Evolutionary conservation across 306 rosid genomes (phyloP).

Genomic region (Quillaja saponaria): DNA sequence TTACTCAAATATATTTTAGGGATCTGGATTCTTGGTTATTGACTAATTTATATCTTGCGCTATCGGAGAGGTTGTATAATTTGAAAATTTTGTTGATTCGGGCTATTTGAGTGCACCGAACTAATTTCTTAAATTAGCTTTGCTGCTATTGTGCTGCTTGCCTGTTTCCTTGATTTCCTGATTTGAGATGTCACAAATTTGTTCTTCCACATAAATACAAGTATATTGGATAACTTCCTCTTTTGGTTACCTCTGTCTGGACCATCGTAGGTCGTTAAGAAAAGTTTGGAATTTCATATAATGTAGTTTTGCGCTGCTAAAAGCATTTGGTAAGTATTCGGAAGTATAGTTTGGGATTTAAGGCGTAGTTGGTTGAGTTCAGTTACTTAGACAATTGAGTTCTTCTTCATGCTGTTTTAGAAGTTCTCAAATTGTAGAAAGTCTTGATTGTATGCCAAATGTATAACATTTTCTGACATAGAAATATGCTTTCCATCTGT

Average conservation of each 20-base stretch:
- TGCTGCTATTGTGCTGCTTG: not conserved
- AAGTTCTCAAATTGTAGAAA: too few species aligned
- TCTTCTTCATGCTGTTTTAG: not conserved
- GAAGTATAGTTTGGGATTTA: not conserved
- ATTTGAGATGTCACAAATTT: not conserved
- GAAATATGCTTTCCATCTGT: slow-evolving; percentile 7
- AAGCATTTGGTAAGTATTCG: too few species aligned
- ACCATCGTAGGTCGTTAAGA: not conserved
- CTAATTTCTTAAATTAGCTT: not conserved
- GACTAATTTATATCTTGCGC: not conserved
- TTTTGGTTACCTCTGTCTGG: not conserved
- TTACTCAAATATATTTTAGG: not conserved
- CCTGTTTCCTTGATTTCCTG: not conserved
- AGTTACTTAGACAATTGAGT: too few species aligned
- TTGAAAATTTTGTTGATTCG: not conserved
- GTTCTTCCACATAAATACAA: not conserved
- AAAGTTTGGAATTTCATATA: not conserved
- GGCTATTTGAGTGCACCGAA: not conserved
- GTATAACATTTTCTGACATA: not conserved
- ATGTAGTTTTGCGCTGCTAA: not conserved
- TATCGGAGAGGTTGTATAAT: not conserved
- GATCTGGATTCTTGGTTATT: not conserved
- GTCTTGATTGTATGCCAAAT: not conserved
- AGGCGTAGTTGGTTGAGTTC: too few species aligned
- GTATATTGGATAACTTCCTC: not conserved